Base-by-base conservation (phyloP, 345 rosid genomes). In the Toxicodendron radicans region DNA sequence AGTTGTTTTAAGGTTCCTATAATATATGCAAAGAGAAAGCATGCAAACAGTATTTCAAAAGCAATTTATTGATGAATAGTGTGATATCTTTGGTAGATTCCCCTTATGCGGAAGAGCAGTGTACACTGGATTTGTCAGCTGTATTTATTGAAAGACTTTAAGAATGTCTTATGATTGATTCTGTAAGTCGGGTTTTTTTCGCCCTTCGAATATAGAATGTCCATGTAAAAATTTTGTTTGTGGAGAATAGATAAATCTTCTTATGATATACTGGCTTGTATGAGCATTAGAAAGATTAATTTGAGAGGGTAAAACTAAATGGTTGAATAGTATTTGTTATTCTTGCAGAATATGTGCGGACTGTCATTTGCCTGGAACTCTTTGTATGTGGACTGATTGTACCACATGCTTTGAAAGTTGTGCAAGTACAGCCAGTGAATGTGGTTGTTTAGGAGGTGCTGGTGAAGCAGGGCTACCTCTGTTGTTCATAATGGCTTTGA, bases 341-440 rank as follows among this genome's bases (percentile, higher is more conserved):
- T 83, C 23, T 63, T 78, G 88, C 92, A 96, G 99, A 73, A 77
- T 96, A 71, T 96, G 99, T 86, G 91, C 98, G 8, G 99, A 96
- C 83, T 96, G 99, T 72, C 99, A 96, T 86, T 83, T 96, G 74
- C 98, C 99, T 10, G 98, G 99, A 45, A 96, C 99, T 10, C 87
- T 96, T 53, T 96, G 99, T 66, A 87, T 96, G 94, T 96, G 99
- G 98, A 93, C 97, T 45, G 99, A 96, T 85, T 96, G 99, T 76
- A 93, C 99, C 7, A 87, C 98, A 45, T 96, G 99, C 87, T 89
- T 93, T 61, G 99, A 96, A 83, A 85, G 95, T 66, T 93, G 98
- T 83, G 97, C 98, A 65, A 90, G 97, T 81, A 84, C 98, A 66
- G 92, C 91, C 6, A 76, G 93, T 76, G 99, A 96, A 83, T 96